phyloP scores from a whole-genome alignment of 2,329 filamentous ascomycete species.

The Helicocarpus griseus region DNA sequence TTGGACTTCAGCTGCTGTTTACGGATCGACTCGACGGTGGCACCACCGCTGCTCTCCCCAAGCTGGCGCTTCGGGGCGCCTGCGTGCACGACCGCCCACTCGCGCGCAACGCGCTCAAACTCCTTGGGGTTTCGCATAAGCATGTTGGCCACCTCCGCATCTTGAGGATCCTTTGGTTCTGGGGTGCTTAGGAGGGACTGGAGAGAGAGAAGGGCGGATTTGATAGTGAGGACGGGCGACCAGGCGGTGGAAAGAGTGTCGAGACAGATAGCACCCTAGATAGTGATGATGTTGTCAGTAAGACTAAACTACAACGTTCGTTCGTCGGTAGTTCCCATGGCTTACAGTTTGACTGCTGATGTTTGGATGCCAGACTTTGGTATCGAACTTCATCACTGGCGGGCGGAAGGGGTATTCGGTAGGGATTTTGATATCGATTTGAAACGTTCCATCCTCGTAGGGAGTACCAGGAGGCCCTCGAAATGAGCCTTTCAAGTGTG shows the following conservation, averaged over 20 bases:
- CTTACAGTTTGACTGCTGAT: conserved; percentile 85
- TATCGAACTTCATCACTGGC: conserved; percentile 82
- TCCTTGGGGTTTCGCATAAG: conserved; percentile 66
- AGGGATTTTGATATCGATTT: conserved; percentile 79
- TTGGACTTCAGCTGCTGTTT: conserved; percentile 45
- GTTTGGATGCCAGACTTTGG: conserved; percentile 95
- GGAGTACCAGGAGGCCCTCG: conserved; percentile 83
- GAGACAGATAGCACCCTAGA: conserved; percentile 93
- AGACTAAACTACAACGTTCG: background rate
- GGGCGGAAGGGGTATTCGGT: conserved; percentile 88
- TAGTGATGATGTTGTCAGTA: conserved; percentile 3
- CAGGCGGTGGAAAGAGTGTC: conserved; percentile 83
- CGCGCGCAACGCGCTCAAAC: conserved; percentile 72
- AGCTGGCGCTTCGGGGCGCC: conserved; percentile 56
- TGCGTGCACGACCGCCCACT: conserved; percentile 82
- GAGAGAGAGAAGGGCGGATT: conserved; percentile 84
- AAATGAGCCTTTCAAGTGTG: conserved; percentile 74
- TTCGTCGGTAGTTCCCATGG: conserved; percentile 13
- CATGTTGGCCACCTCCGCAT: conserved; percentile 90
- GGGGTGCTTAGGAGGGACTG: conserved; percentile 88
- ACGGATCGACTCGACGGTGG: conserved; percentile 44
- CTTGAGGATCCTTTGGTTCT: conserved; percentile 93
- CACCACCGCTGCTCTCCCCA: conserved; percentile 44
- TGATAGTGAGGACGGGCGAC: conserved; percentile 95
- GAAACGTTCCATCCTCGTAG: conserved; percentile 76